A percentile compares a stretch with the other conserved stretches of the same genome.
phyloP scores from a whole-genome alignment of 169 alveolate species.

The Hepatocystis sp. region DNA sequence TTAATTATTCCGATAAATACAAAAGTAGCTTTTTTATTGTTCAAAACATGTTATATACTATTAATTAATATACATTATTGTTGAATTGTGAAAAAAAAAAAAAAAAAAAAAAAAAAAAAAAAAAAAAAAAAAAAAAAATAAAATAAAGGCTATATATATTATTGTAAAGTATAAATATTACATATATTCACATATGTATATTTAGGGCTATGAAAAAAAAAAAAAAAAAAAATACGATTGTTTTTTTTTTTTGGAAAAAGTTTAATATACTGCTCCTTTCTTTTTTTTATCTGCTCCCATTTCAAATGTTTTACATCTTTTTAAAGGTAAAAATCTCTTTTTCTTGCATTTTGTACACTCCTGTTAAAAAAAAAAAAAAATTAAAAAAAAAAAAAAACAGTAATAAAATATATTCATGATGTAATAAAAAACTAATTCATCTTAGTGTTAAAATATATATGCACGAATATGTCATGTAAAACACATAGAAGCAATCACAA shows the following conservation, averaged over 20 bases:
- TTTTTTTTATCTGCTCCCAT: slow-evolving; percentile 97
- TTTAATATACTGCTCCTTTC: slow-evolving; percentile 88
- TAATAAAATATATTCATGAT: background rate
- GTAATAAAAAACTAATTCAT: background rate
- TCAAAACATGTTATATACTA: too few species aligned
- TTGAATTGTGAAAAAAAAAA: too few species aligned
- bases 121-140: too few species aligned
- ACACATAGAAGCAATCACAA: too few species aligned
- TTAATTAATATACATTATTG: too few species aligned
- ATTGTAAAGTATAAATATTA: too few species aligned
- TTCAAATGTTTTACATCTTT: slow-evolving; percentile 99
- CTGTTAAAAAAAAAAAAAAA: slow-evolving; percentile 75
- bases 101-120: too few species aligned
- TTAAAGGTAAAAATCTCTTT: slow-evolving; percentile 95
- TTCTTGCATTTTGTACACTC: slow-evolving; percentile 99
- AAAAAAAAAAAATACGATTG: background rate
- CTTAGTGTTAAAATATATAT: background rate
- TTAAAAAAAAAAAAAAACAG: background rate
- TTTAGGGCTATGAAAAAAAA: background rate
- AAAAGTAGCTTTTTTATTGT: too few species aligned
- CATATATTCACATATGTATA: background rate
- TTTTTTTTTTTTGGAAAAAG: background rate
- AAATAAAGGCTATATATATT: too few species aligned
- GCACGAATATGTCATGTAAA: too few species aligned
- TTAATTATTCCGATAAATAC: too few species aligned